A percentile compares a stretch with the other conserved stretches of the same genome.
phyloP scores from a whole-genome alignment of 2,329 filamentous ascomycete species.

The Hymenoscyphus fructigenus region DNA sequence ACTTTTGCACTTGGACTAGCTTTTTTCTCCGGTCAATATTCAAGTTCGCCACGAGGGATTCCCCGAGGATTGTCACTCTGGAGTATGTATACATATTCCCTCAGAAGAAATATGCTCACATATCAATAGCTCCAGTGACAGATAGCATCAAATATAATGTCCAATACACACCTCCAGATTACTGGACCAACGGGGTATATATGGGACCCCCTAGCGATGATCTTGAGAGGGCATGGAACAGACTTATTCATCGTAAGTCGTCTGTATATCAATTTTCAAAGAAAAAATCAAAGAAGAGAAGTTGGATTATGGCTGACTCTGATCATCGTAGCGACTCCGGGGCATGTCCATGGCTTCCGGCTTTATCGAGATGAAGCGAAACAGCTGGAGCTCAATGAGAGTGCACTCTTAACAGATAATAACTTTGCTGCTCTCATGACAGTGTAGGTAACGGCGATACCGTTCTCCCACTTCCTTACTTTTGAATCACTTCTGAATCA shows the following conservation, averaged over 20 bases:
- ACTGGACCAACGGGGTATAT: conserved; percentile 4
- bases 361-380: conserved; percentile 10
- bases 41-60: background rate
- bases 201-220: conserved; percentile 5
- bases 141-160: conserved; percentile 6
- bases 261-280: background rate
- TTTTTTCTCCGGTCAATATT: conserved; percentile 1
- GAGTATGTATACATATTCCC: background rate
- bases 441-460: background rate
- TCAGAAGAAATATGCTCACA: conserved; percentile 1
- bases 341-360: conserved; percentile 5
- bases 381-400: conserved; percentile 5
- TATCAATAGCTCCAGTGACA: background rate
- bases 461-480: too few species aligned
- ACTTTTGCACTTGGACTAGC: background rate
- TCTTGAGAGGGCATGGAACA: conserved; percentile 6
- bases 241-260: conserved; percentile 3
- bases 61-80: background rate
- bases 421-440: conserved; percentile 8
- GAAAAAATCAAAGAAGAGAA: background rate
- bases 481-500: too few species aligned
- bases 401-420: conserved; percentile 6
- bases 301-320: background rate
- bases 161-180: conserved; percentile 6
- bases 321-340: background rate